phyloP scores from a whole-genome alignment of 2,329 filamentous ascomycete genomes.

The Hypocreales sp. region DNA sequence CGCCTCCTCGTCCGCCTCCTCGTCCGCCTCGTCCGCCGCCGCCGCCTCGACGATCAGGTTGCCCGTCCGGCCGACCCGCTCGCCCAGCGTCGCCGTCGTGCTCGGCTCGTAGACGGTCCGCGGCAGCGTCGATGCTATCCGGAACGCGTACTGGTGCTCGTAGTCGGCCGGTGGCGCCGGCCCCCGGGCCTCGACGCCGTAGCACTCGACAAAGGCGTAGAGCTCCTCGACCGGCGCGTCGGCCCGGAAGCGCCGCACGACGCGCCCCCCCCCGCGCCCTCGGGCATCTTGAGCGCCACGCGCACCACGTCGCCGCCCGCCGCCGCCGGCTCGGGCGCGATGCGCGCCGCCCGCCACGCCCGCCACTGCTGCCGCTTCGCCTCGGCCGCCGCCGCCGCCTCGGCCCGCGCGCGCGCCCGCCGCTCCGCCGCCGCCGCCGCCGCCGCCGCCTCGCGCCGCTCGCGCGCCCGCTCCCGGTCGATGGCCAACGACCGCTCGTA shows the following conservation, averaged over 20 bases:
- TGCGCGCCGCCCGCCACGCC: conserved; percentile 55
- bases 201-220: conserved; percentile 93
- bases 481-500: conserved; percentile 84
- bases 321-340: conserved; percentile 52
- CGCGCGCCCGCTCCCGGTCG: conserved; percentile 70
- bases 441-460: conserved; percentile 60
- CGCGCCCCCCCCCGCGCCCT: conserved; percentile 46
- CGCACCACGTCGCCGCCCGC: conserved; percentile 55
- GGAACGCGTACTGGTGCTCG: conserved; percentile 71
- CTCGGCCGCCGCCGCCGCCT: conserved; percentile 37
- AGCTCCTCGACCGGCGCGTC: conserved; percentile 70
- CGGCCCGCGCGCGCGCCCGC: conserved; percentile 41
- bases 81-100: conserved; percentile 46
- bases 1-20: conserved; percentile 7
- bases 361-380: conserved; percentile 52
- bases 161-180: conserved; percentile 27
- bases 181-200: conserved; percentile 33
- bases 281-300: conserved; percentile 49
- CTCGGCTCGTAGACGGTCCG: conserved; percentile 64
- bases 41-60: conserved; percentile 75
- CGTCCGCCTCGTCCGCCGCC: conserved; percentile 18
- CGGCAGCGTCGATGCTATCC: conserved; percentile 73
- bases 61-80: conserved; percentile 65
- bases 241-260: conserved; percentile 59
- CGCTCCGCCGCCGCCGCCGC: conserved; percentile 53